These are phyloP conservation scores for Earliella scabrosa DNA, from an alignment of 1,284 basidiomycete species.

Conservation along the genomic window DNA sequence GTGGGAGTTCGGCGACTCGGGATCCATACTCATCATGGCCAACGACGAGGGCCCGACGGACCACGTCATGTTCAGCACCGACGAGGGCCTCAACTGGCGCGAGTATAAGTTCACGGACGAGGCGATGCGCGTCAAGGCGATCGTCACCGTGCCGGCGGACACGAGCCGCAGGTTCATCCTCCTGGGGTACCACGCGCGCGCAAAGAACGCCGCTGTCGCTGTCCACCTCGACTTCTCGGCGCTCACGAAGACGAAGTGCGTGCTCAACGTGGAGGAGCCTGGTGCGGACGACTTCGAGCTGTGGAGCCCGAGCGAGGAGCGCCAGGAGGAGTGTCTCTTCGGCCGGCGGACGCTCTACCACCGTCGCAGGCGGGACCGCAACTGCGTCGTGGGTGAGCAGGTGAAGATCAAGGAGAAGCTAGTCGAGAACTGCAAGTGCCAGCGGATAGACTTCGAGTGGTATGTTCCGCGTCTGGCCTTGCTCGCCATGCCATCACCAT, in stretches of 20 bases:
- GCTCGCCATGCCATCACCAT: neutral
- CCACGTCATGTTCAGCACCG: constrained; percentile 85
- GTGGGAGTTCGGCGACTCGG: constrained; percentile 98
- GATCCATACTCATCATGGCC: constrained; percentile 90
- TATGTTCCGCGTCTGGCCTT: constrained; percentile 46
- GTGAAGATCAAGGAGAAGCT: constrained; percentile 56
- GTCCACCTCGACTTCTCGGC: constrained; percentile 91
- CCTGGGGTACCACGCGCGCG: constrained; percentile 66
- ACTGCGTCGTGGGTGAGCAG: constrained; percentile 83
- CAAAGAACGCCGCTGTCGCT: constrained; percentile 59
- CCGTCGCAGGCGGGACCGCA: constrained; percentile 78
- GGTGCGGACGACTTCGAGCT: constrained; percentile 90
- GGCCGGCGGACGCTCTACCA: constrained; percentile 90
- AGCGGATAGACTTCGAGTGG: constrained; percentile 88
- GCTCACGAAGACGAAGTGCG: constrained; percentile 78
- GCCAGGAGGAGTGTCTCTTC: constrained; percentile 81
- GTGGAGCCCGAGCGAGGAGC: constrained; percentile 90
- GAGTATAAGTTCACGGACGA: constrained; percentile 85
- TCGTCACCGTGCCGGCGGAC: constrained; percentile 91
- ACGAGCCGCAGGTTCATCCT: constrained; percentile 92
- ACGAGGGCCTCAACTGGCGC: constrained; percentile 89
- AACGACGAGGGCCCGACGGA: constrained; percentile 96
- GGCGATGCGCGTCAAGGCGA: constrained; percentile 74
- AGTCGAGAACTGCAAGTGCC: constrained; percentile 77
- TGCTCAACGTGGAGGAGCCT: constrained; percentile 72